These are phyloP conservation scores for Candida fluviatilis DNA, from an alignment of 805 yeast genomes.

Conservation along the genomic window DNA sequence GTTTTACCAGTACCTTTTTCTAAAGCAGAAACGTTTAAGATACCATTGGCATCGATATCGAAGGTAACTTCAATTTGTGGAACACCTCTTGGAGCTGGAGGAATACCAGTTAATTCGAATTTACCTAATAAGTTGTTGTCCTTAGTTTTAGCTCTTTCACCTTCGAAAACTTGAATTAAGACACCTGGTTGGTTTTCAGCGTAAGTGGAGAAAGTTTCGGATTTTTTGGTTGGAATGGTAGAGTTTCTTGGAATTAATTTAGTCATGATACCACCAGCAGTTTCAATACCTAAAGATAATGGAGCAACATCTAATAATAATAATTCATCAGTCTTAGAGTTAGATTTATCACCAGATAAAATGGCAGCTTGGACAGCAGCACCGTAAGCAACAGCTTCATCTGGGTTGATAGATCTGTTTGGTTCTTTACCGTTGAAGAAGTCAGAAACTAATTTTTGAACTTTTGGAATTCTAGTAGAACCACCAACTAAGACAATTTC, in stretches of 20 bases:
- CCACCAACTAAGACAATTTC: constrained; percentile 97
- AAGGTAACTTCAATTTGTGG: constrained; percentile 98
- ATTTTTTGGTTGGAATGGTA: constrained; percentile 95
- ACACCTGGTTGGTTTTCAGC: constrained; percentile 99
- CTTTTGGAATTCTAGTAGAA: constrained; percentile 97
- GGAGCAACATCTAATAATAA: constrained; percentile 96
- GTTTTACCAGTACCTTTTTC: constrained; percentile 99
- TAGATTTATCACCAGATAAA: constrained; percentile 89
- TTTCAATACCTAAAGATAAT: constrained; percentile 94
- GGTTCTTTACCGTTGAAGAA: constrained; percentile 98
- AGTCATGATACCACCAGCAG: constrained; percentile 99
- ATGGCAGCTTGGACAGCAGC: constrained; percentile 99
- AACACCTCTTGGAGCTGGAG: constrained; percentile 98
- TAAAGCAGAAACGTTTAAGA: constrained; percentile 90
- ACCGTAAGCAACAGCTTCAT: constrained; percentile 99
- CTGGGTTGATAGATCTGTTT: constrained; percentile 94
- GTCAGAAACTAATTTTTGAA: constrained; percentile 92
- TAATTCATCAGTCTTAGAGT: constrained; percentile 89
- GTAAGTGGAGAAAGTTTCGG: constrained; percentile 93
- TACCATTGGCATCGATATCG: constrained; percentile 96
- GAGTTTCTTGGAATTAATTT: constrained; percentile 98
- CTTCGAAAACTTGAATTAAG: constrained; percentile 93
- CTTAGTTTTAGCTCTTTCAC: constrained; percentile 95
- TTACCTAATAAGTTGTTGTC: constrained; percentile 97
- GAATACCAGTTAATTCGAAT: constrained; percentile 93